Base-by-base conservation (phyloP, 208 protist species). In the Borovskyia barvae region DNA sequence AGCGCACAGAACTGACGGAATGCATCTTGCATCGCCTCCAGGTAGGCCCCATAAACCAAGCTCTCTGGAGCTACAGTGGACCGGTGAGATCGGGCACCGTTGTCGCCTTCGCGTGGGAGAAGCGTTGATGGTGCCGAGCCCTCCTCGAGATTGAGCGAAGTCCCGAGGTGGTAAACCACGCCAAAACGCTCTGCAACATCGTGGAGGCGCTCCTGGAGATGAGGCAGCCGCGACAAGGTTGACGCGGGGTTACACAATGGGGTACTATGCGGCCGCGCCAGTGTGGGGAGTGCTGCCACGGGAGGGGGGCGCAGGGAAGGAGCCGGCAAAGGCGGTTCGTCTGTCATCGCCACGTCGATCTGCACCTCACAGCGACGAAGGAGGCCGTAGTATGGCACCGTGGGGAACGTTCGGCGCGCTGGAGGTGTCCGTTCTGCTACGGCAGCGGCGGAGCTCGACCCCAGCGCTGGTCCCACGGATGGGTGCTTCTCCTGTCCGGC, bases 381-480 rank as follows among this genome's bases (percentile, higher is more conserved):
- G 14, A 78, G 40, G 9, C 74, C 78, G 49, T 90, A 90, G 48
- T 82, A 90, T 1, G 83, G 73, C 0, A 81, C 40, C 3, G 47
- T 49, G 5, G 83, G 83, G 32, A 77, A 85, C 8, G 30, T 11
- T 9, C 49, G 61, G 25, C 37, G 56, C 0, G 4, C 39, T 15
- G 35, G 7, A 14, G 55, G 1, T 1, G 25, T 2, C 22, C 29
- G 24, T 17, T n/a, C 17, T 57, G 36, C 22, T 20, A 43, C 12
- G n/a, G 29, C 11, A 36, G 46, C 22, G 22, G 12, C 12, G 37
- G 25, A 39, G 40, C 26, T n/a, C 2, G 52, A 19, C 52, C 39
- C 40, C 22, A 50, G 47, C 11, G 50, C 45, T 2, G 62, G 14
- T 6, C 29, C 40, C 20, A 66, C n/a, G n/a, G n/a, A n/a, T n/a